Evolutionary conservation across 2,329 filamentous ascomycete species (phyloP).

Genomic region (Pyricularia pennisetigena): DNA sequence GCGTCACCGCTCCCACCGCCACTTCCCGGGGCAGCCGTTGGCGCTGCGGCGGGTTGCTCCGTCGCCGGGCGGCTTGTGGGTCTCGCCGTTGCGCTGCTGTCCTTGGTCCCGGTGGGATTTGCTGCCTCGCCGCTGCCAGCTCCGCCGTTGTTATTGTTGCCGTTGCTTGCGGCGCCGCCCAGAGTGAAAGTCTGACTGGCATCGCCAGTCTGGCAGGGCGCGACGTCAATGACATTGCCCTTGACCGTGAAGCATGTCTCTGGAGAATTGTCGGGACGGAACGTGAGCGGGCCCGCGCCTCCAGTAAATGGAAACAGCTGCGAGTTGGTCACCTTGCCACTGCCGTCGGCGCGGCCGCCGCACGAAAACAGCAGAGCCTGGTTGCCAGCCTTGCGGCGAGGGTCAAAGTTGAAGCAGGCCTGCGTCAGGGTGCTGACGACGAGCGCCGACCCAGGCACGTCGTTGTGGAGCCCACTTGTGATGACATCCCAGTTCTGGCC

Average conservation of each 20-base stretch:
- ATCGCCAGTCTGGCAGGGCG: slow-evolving; percentile 15
- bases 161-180: slow-evolving; percentile 10
- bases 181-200: slow-evolving; percentile 24
- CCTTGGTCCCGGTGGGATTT: slow-evolving; percentile 11
- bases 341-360: slow-evolving; percentile 45
- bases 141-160: slow-evolving; percentile 5
- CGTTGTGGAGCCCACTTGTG: slow-evolving; percentile 39
- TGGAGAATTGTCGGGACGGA: slow-evolving; percentile 34
- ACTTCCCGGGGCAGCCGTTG: not conserved
- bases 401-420: slow-evolving; percentile 49
- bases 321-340: slow-evolving; percentile 37
- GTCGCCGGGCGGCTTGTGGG: not conserved
- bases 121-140: slow-evolving; percentile 6
- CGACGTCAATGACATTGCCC: slow-evolving; percentile 26
- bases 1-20: slow-evolving; percentile 6
- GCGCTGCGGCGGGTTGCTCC: not conserved
- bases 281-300: slow-evolving; percentile 26
- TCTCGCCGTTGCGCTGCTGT: not conserved
- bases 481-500: slow-evolving; percentile 38
- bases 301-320: slow-evolving; percentile 38
- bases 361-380: slow-evolving; percentile 49
- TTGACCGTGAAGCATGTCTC: slow-evolving; percentile 37
- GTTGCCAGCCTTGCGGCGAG: slow-evolving; percentile 36
- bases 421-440: slow-evolving; percentile 47
- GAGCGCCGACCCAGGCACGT: slow-evolving; percentile 33